Evolutionary conservation across 371 early-diverging fungal genomes (phyloP).

Genomic region (Encephalitozoon cuniculi): DNA sequence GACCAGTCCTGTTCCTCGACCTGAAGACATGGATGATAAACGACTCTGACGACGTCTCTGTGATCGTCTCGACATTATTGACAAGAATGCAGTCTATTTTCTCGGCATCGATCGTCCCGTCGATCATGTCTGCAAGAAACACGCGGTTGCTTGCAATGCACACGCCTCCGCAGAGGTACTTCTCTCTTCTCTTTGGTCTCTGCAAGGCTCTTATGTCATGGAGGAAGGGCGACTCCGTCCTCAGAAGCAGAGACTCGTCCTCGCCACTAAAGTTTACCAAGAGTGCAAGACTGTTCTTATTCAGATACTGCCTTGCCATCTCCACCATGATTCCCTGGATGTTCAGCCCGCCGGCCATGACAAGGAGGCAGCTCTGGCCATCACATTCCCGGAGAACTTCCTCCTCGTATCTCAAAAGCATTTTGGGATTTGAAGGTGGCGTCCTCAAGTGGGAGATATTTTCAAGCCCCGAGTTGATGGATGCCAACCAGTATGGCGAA

Average conservation of each 20-base stretch:
- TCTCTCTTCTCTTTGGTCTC: constrained; percentile 4
- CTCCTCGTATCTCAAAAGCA: constrained; percentile 48
- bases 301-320: constrained; percentile 67
- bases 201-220: neutral
- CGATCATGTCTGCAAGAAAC: constrained; percentile 81
- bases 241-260: constrained; percentile 65
- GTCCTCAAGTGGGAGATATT: neutral
- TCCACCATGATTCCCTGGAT: constrained; percentile 65
- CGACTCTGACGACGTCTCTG: constrained; percentile 32
- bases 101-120: constrained; percentile 67
- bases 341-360: constrained; percentile 72
- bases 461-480: neutral
- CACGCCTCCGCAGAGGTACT: constrained; percentile 68
- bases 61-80: constrained; percentile 64
- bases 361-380: constrained; percentile 61
- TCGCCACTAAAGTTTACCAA: constrained; percentile 67
- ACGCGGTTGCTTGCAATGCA: constrained; percentile 76
- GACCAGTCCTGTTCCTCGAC: constrained; percentile 7
- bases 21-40: constrained; percentile 49
- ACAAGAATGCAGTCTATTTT: constrained; percentile 75
- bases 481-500: neutral
- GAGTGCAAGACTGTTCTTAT: constrained; percentile 68
- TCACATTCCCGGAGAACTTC: constrained; percentile 35
- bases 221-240: constrained; percentile 62
- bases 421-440: neutral